A percentile compares a stretch with the other conserved stretches of the same genome.
Evolutionary conservation across 1,284 basidiomycete species (phyloP).

Genomic region (Trichosporon sp.): DNA sequence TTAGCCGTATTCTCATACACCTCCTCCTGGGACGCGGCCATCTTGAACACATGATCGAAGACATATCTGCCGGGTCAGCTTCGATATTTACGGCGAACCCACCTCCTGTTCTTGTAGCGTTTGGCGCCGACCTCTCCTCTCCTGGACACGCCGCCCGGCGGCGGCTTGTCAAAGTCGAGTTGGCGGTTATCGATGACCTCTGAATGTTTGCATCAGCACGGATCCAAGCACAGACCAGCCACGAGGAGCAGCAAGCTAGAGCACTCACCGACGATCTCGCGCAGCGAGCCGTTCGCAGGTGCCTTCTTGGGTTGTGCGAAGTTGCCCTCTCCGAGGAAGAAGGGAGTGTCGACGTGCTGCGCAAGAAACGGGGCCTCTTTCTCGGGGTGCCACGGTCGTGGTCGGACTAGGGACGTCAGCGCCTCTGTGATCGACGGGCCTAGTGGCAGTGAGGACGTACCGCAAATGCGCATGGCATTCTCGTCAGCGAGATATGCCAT

Average conservation of each 20-base stretch:
- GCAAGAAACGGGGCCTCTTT: slow-evolving; percentile 78
- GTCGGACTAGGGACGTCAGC: slow-evolving; percentile 62
- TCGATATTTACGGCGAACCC: slow-evolving; percentile 3
- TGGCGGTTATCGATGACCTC: slow-evolving; percentile 53
- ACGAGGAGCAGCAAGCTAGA: not conserved
- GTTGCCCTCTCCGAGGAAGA: slow-evolving; percentile 73
- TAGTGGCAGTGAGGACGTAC: not conserved
- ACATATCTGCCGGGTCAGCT: slow-evolving; percentile 63
- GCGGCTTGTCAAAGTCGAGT: slow-evolving; percentile 91
- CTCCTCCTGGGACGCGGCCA: slow-evolving; percentile 71
- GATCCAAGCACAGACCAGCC: not conserved
- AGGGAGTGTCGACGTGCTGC: slow-evolving; percentile 55
- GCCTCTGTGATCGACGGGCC: not conserved
- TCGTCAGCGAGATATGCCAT: slow-evolving; percentile 25
- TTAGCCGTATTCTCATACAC: slow-evolving; percentile 80
- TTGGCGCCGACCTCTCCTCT: slow-evolving; percentile 60
- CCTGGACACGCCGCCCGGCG: slow-evolving; percentile 40
- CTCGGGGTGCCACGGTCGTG: slow-evolving; percentile 71
- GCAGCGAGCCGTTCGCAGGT: slow-evolving; percentile 32
- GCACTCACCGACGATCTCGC: slow-evolving; percentile 48
- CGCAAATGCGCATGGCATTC: slow-evolving; percentile 27
- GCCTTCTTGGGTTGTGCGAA: slow-evolving; percentile 55
- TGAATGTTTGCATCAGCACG: slow-evolving; percentile 17
- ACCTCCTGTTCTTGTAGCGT: slow-evolving; percentile 76
- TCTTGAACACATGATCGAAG: slow-evolving; percentile 86